Evolutionary conservation across 192 early-diverging fungal species (phyloP), one percentile per base, ranked within the genome.

Genomic region (Linderina pennispora): DNA sequence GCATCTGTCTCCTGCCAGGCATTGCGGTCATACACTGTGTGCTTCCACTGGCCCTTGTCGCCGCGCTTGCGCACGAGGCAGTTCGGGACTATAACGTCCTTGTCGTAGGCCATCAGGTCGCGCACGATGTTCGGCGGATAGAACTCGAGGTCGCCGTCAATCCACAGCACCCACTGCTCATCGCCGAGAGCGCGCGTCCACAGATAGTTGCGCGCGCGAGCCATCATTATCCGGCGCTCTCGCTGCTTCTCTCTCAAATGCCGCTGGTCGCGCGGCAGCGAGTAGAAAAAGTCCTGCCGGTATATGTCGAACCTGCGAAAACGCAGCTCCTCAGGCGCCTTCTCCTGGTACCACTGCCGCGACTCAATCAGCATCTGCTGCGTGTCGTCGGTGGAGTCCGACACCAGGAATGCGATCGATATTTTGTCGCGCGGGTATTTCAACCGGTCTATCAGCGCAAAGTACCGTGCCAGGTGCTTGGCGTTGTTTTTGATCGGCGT

Each of bases 91-190:
- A 87, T 65, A 18, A 87, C 67, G 48, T 87, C 85, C 36, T 80
- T 87, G 51, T 82, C 69, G 31, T 78, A 53, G 0, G 61, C 52
- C 54, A 83, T 87, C 53, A 87, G 48, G 23, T 82, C 76, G 18
- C 65, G 60, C 14, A 85, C 44, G 33, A 84, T 48, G 16, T 70
- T 75, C 7, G 72, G 66, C 4, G 84, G 77, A 33, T 84, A 87
- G 43, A 78, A 74, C 18, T 80, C 62, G n/a, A 87, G 75, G 56
- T 87, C 84, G 11, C 75, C 78, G 34, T 87, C 85, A 3, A 87
- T 59, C 85, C 85, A 87, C 10, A 87, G 62, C 11, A 87, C 83
- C 85, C 85, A 87, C 9, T 75, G 68, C 23, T 81, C 78, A 41
- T 77, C 67, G n/a, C 53, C 44, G 4, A 87, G 47, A 1, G 85